These are phyloP conservation scores for Arxiozyma telluris DNA, from an alignment of 1,139 yeast species.

Conservation along the genomic window DNA sequence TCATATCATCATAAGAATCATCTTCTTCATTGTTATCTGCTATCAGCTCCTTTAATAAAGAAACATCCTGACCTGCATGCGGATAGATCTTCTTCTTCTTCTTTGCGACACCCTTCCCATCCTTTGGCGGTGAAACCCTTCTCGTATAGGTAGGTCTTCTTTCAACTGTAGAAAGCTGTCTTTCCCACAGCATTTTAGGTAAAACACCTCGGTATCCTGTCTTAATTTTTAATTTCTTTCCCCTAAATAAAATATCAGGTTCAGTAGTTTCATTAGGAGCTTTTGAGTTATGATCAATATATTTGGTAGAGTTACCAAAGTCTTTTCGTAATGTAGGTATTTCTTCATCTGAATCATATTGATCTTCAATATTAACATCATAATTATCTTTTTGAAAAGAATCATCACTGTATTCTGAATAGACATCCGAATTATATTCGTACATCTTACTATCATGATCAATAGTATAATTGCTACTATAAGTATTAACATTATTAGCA, in stretches of 20 bases:
- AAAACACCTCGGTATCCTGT: constrained; percentile 28
- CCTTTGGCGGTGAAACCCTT: not conserved
- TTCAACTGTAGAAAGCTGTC: constrained; percentile 11
- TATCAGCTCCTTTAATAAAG: constrained; percentile 15
- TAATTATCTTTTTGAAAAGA: not conserved
- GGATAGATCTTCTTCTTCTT: constrained; percentile 12
- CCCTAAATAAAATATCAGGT: constrained; percentile 22
- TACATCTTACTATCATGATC: not conserved
- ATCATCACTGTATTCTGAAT: not conserved
- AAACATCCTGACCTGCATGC: constrained; percentile 11
- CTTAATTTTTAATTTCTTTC: constrained; percentile 20
- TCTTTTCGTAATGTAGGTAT: not conserved
- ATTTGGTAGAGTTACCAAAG: not conserved
- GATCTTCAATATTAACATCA: not conserved
- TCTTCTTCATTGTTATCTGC: constrained; percentile 10
- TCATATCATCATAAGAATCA: not conserved
- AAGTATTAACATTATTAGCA: not conserved
- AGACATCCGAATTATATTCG: not conserved
- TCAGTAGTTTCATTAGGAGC: constrained; percentile 1
- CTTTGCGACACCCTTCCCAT: constrained; percentile 19
- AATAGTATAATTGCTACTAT: not conserved
- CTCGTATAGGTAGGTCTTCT: not conserved
- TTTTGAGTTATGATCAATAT: not conserved
- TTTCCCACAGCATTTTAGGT: constrained; percentile 28
- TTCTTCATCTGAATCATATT: not conserved